Evolutionary conservation across 2,329 filamentous ascomycete species (phyloP).

Genomic region (Zymoseptoria pseudotritici): DNA sequence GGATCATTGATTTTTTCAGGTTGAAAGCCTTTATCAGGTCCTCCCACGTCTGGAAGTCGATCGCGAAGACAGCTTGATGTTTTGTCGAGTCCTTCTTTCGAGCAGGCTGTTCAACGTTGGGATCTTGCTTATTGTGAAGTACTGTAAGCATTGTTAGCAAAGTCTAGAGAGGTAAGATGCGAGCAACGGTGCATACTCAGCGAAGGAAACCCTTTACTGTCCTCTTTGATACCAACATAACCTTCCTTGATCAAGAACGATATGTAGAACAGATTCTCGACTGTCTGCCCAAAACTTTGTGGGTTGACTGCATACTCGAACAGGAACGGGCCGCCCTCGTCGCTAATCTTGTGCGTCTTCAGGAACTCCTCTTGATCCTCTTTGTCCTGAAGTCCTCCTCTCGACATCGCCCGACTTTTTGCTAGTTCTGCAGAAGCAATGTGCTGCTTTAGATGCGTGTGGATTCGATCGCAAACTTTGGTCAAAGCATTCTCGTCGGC

Average conservation of each 20-base stretch:
- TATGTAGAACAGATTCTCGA: conserved; percentile 95
- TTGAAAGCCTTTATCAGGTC: conserved; percentile 68
- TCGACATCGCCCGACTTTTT: conserved; percentile 8
- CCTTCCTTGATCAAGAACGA: conserved; percentile 91
- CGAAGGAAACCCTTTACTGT: conserved; percentile 68
- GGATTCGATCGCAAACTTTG: conserved; percentile 67
- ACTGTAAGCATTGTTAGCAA: background rate
- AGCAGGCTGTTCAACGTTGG: conserved; percentile 42
- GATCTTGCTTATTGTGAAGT: background rate
- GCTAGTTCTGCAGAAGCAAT: conserved; percentile 27
- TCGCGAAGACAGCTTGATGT: conserved; percentile 79
- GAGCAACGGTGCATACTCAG: conserved; percentile 56
- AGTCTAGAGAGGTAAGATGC: background rate
- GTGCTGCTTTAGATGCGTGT: conserved; percentile 48
- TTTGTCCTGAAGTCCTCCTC: conserved; percentile 10
- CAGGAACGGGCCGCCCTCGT: conserved; percentile 65
- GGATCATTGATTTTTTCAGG: conserved; percentile 74
- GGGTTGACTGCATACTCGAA: conserved; percentile 90
- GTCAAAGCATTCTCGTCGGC: conserved; percentile 75
- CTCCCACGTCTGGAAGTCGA: conserved; percentile 80
- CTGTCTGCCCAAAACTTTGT: conserved; percentile 80
- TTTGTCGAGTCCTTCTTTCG: conserved; percentile 42
- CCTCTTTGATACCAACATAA: conserved; percentile 63
- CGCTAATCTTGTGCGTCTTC: conserved; percentile 57
- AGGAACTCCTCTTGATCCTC: conserved; percentile 44